Conservation (phyloP, 768 basidiomycete genomes). For the Russula lepida region DNA sequence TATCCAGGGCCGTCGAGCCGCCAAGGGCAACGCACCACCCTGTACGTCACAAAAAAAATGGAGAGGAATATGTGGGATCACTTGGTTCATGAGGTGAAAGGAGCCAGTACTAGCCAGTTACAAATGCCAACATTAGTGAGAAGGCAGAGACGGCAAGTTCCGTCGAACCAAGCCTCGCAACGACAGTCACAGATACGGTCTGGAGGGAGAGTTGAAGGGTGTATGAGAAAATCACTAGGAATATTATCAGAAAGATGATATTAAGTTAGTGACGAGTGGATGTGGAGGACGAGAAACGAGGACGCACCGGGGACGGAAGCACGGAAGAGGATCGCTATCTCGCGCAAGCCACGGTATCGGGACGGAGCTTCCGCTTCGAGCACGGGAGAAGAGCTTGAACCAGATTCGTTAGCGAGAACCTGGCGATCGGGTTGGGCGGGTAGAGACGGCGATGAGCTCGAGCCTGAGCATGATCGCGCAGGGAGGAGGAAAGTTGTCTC, state of each 20-base stretch:
- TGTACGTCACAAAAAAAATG: slow-evolving; percentile 27
- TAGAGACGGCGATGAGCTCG: neutral
- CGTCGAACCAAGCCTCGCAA: slow-evolving; percentile 58
- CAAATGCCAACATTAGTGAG: slow-evolving; percentile 68
- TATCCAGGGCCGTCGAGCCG: slow-evolving; percentile 72
- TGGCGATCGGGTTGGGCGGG: neutral
- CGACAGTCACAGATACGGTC: slow-evolving; percentile 53
- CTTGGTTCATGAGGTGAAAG: slow-evolving; percentile 23
- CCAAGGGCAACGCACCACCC: slow-evolving; percentile 74
- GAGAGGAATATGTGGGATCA: slow-evolving; percentile 39
- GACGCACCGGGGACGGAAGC: slow-evolving; percentile 19
- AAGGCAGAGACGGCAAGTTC: slow-evolving; percentile 67
- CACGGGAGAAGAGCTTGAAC: slow-evolving; percentile 2
- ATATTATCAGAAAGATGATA: neutral
- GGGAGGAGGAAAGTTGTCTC: slow-evolving; percentile 5
- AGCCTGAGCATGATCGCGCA: neutral
- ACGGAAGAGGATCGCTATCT: slow-evolving; percentile 15
- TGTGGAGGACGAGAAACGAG: neutral
- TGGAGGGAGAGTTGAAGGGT: slow-evolving; percentile 69
- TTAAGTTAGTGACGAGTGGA: neutral
- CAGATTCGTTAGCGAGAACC: neutral
- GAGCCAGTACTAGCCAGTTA: slow-evolving; percentile 54
- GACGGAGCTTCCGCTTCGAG: slow-evolving; percentile 12
- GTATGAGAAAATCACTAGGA: slow-evolving; percentile 58
- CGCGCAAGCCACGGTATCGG: slow-evolving; percentile 17